A percentile compares a stretch with the other conserved stretches of the same genome.
phyloP scores from a whole-genome alignment of 2,329 filamentous ascomycete genomes.

The Cytospora leucostoma region DNA sequence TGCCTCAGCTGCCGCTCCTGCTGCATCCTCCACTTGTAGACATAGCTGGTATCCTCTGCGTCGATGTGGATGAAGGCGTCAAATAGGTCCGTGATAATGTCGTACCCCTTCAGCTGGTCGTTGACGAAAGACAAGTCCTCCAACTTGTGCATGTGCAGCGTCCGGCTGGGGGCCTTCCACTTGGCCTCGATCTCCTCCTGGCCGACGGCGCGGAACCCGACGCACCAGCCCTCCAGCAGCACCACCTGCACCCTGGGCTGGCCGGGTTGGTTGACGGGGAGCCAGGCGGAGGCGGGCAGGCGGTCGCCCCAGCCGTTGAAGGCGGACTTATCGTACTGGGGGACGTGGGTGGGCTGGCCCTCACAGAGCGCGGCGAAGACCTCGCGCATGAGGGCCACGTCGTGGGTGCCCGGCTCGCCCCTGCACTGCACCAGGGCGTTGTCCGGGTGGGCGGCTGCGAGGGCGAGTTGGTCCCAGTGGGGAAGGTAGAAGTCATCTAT shows the following conservation, averaged over 20 bases:
- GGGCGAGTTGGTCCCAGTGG: constrained; percentile 65
- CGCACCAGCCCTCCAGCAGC: constrained; percentile 88
- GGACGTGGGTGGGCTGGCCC: constrained; percentile 58
- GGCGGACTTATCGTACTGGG: constrained; percentile 81
- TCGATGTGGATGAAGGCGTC: constrained; percentile 63
- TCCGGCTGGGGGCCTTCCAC: constrained; percentile 53
- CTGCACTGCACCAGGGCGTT: constrained; percentile 80
- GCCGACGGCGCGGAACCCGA: constrained; percentile 72
- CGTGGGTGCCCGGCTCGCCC: constrained; percentile 83
- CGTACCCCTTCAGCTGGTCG: constrained; percentile 48
- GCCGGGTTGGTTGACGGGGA: constrained; percentile 53
- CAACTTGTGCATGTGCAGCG: constrained; percentile 49
- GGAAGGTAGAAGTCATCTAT: constrained; percentile 89
- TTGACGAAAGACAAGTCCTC: constrained; percentile 55
- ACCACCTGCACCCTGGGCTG: constrained; percentile 61
- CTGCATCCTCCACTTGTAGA: constrained; percentile 82
- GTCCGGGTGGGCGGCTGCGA: constrained; percentile 64
- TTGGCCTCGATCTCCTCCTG: constrained; percentile 53
- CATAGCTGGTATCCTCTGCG: constrained; percentile 70
- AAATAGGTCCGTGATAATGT: constrained; percentile 50
- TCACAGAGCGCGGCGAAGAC: constrained; percentile 63
- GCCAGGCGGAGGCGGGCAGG: constrained; percentile 63
- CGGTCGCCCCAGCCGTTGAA: constrained; percentile 78
- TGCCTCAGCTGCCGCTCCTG: constrained; percentile 73
- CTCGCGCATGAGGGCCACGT: constrained; percentile 62